Conservation (phyloP, 495 filamentous ascomycete species). For the Penicillium angulare region DNA sequence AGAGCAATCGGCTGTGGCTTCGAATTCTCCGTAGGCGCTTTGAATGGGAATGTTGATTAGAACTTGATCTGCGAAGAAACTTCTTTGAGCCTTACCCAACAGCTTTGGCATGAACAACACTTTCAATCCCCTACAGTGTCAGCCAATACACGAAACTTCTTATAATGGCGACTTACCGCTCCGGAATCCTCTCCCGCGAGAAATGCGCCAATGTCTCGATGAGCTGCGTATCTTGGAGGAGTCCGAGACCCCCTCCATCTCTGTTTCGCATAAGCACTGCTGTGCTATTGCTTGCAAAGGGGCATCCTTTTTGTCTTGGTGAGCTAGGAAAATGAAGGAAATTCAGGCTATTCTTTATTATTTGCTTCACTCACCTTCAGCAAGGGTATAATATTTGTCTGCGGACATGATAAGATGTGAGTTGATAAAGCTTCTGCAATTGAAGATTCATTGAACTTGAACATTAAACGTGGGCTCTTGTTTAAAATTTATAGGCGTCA, state of each 20-base stretch:
- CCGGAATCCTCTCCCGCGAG: slow-evolving; percentile 6
- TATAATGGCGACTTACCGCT: slow-evolving; percentile 10
- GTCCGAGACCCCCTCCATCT: slow-evolving; percentile 2
- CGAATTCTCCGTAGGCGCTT: slow-evolving; percentile 61
- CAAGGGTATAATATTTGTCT: slow-evolving; percentile 7
- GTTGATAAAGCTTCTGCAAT: too few relatives aligned
- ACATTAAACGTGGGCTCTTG: too few relatives aligned
- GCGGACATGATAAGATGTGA: too few relatives aligned
- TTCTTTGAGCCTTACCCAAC: slow-evolving; percentile 26
- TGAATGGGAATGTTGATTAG: background rate
- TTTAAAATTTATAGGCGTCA: too few relatives aligned
- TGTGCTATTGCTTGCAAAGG: slow-evolving; percentile 8
- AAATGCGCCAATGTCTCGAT: slow-evolving; percentile 6
- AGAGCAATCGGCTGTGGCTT: slow-evolving; percentile 55
- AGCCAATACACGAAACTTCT: too few relatives aligned
- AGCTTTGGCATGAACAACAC: slow-evolving; percentile 63
- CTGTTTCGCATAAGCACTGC: background rate
- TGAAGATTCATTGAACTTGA: too few relatives aligned
- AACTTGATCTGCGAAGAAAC: background rate
- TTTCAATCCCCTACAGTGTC: slow-evolving; percentile 9
- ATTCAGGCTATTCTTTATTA: too few relatives aligned
- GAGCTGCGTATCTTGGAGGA: slow-evolving; percentile 7
- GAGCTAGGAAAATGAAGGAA: too few relatives aligned
- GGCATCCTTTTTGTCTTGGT: slow-evolving; percentile 3
- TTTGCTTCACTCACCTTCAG: too few relatives aligned